Evolutionary conservation across 2,329 filamentous ascomycete species (phyloP).

Genomic region (Graphiopsis chlorocephala): DNA sequence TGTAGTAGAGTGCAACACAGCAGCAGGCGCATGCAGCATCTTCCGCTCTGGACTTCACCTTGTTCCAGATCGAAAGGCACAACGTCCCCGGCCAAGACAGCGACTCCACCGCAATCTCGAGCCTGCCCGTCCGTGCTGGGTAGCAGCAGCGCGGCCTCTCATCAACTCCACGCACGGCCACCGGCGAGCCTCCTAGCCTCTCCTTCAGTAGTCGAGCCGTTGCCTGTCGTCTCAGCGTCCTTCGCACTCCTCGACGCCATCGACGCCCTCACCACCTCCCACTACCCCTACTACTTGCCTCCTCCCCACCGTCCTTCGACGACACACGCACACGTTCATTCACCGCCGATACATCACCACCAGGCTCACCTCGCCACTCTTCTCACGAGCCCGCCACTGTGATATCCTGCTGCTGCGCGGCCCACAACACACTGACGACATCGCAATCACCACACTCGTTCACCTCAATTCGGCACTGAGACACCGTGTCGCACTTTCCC

Average conservation of each 20-base stretch:
- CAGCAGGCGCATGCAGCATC: not conserved
- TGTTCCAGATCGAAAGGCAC: not conserved
- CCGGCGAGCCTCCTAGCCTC: not conserved
- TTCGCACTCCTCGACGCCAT: not conserved
- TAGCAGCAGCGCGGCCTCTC: not conserved
- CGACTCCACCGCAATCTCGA: conserved; percentile 5
- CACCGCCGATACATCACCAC: not conserved
- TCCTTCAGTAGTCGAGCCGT: conserved; percentile 3
- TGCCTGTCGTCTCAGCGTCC: not conserved
- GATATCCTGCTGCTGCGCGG: conserved; percentile 12
- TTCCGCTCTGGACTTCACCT: not conserved
- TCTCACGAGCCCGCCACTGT: not conserved
- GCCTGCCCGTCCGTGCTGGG: not conserved
- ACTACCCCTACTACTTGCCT: not conserved
- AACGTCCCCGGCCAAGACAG: conserved; percentile 1
- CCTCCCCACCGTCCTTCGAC: conserved; percentile 4
- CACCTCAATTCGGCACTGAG: conserved; percentile 1
- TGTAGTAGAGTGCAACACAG: not conserved
- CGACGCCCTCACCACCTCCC: not conserved
- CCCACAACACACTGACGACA: not conserved
- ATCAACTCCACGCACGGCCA: conserved; percentile 5
- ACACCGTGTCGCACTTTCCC: conserved; percentile 11
- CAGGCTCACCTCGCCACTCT: not conserved
- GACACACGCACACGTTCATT: conserved; percentile 10
- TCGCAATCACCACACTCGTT: conserved; percentile 8